phyloP scores from a whole-genome alignment of 768 basidiomycete species.

The Suillus fuscotomentosus region DNA sequence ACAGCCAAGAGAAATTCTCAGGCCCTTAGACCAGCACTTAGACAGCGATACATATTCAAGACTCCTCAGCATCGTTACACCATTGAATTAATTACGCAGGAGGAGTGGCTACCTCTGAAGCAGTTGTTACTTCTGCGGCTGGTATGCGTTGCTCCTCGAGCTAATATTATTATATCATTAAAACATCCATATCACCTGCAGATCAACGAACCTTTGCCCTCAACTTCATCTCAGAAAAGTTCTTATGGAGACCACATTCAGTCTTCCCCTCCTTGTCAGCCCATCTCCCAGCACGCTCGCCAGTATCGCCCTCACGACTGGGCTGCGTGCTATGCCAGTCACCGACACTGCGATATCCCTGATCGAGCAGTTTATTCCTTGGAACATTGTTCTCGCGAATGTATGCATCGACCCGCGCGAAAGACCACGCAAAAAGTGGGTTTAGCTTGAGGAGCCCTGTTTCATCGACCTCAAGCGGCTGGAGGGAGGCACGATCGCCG shows the following conservation, averaged over 20 bases:
- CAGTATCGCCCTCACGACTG: constrained; percentile 62
- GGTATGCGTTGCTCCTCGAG: neutral
- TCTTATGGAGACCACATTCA: constrained; percentile 93
- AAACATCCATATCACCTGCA: neutral
- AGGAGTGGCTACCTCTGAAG: neutral
- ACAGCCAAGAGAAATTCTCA: neutral
- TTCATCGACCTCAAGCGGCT: constrained; percentile 86
- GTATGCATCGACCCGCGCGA: constrained; percentile 81
- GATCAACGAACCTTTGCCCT: constrained; percentile 39
- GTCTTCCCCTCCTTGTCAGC: constrained; percentile 81
- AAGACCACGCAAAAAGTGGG: constrained; percentile 88
- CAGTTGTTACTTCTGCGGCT: neutral
- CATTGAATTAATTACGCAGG: neutral
- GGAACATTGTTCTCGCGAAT: constrained; percentile 81
- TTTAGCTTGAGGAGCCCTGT: constrained; percentile 94
- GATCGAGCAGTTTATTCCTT: constrained; percentile 79
- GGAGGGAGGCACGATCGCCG: constrained; percentile 77
- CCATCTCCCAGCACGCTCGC: constrained; percentile 92
- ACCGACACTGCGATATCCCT: constrained; percentile 94
- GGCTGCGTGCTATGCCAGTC: constrained; percentile 95
- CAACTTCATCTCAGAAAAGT: constrained; percentile 77
- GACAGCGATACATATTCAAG: neutral
- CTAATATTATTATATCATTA: neutral
- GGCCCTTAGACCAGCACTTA: neutral
- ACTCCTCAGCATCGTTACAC: neutral